A percentile compares a stretch with the other conserved stretches of the same genome.
Conservation (phyloP, 2,329 filamentous ascomycete genomes). For the Fusarium aywerte region DNA sequence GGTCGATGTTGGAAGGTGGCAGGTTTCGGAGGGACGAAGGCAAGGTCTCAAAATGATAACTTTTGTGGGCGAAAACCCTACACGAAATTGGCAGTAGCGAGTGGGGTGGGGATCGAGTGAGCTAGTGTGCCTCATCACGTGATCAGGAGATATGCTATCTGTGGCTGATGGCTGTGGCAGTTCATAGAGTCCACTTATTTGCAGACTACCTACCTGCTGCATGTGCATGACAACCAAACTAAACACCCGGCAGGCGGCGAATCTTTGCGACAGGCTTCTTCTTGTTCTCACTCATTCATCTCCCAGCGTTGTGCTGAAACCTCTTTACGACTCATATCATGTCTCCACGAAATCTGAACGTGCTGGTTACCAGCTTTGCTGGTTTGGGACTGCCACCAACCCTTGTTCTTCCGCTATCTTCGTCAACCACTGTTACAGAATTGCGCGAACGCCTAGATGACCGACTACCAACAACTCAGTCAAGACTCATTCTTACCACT, state of each 20-base stretch:
- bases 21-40: slow-evolving; percentile 51
- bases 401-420: slow-evolving; percentile 77
- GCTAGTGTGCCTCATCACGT: slow-evolving; percentile 49
- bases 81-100: slow-evolving; percentile 50
- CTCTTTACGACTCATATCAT: slow-evolving; percentile 53
- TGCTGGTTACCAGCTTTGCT: slow-evolving; percentile 85
- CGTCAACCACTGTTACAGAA: slow-evolving; percentile 72
- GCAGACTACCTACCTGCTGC: not conserved
- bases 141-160: slow-evolving; percentile 38
- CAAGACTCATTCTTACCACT: slow-evolving; percentile 82
- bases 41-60: slow-evolving; percentile 57
- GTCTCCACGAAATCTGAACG: slow-evolving; percentile 72
- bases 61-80: slow-evolving; percentile 60
- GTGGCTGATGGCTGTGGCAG: slow-evolving; percentile 34
- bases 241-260: slow-evolving; percentile 9
- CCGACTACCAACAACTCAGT: slow-evolving; percentile 67
- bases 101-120: slow-evolving; percentile 48
- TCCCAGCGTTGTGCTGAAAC: not conserved
- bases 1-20: slow-evolving; percentile 63
- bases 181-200: slow-evolving; percentile 15
- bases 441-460: slow-evolving; percentile 71
- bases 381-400: slow-evolving; percentile 87
- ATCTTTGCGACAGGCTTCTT: slow-evolving; percentile 12
- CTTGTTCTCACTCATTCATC: not conserved
- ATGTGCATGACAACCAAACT: slow-evolving; percentile 21